Evolutionary conservation across 2,329 filamentous ascomycete species (phyloP), one percentile per base, ranked within the genome.

Genomic region (Pestalotiopsis sp.): DNA sequence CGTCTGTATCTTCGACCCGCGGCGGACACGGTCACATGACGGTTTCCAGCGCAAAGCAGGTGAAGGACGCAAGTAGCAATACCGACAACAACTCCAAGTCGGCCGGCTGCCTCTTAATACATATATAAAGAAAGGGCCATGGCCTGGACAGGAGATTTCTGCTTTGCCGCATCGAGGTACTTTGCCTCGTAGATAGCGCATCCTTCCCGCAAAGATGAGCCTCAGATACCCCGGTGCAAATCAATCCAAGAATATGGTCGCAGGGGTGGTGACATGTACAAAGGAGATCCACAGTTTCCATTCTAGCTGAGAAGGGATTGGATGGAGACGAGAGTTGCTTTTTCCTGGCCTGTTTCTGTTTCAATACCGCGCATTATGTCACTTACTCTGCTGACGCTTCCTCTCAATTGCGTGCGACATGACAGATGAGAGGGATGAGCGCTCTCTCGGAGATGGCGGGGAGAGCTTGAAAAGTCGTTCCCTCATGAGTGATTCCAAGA

Each of bases 181-280:
- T 23, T 66, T 49, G 49, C 56, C 56, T 27, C 20, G 41, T 4
- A 45, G 45, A 45, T 66, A 56, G 41, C 52, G 52, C 41, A 59
- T 60, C 65, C 65, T 66, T 59, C 56, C 56, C 45, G 45, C 31
- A 45, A 38, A 45, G 40, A 66, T 66, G 65, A 66, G 65, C 65
- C 65, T 66, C 65, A 66, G 20, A 57, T 6, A 59, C 31, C 65
- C 36, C 13, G 45, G 45, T 49, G 52, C 25, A 38, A 23, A 36
- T 57, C 25, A 23, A 36, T 57, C 25, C 49, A 57, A 20, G 27
- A 38, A n/a, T 20, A 23, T 45, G 27, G 40, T 14, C 31, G 25
- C 25, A 56, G 40, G 38, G 62, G 62, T 23, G 17, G 13, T 17
- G 31, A 23, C 23, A 41, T 14, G 60, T 63, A 41, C 60, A 45